phyloP scores from a whole-genome alignment of 2,329 filamentous ascomycete species.

The Teratosphaeria epicoccoides region DNA sequence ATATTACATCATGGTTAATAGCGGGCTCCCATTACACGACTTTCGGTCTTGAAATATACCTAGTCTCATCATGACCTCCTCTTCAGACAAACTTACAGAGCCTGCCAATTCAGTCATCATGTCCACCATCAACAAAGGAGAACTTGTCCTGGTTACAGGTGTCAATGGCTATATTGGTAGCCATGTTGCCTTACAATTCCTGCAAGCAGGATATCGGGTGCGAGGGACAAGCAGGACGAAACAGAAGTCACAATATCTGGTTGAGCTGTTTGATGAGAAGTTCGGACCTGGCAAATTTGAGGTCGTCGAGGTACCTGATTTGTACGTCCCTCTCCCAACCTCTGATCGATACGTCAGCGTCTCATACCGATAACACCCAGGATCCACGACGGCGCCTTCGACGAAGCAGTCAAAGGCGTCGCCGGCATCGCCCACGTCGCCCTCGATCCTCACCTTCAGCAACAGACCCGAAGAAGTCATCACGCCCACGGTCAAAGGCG shows the following conservation, averaged over 20 bases:
- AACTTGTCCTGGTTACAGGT: constrained; percentile 21
- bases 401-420: constrained; percentile 21
- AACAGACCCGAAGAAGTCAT: constrained; percentile 34
- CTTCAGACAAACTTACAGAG: not conserved
- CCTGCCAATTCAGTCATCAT: constrained; percentile 7
- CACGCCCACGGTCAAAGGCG: constrained; percentile 24
- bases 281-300: constrained; percentile 27
- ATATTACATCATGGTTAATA: not conserved
- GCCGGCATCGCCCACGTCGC: constrained; percentile 38
- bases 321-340: constrained; percentile 2
- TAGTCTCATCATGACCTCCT: not conserved
- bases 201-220: constrained; percentile 20
- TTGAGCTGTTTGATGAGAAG: constrained; percentile 14
- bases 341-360: not conserved
- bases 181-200: constrained; percentile 18
- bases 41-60: not conserved
- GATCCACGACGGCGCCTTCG: constrained; percentile 10
- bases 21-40: not conserved
- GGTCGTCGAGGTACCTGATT: constrained; percentile 21
- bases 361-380: not conserved
- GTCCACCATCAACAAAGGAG: constrained; percentile 14
- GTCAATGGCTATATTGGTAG: constrained; percentile 19
- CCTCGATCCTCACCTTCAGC: constrained; percentile 29
- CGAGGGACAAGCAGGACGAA: constrained; percentile 16
- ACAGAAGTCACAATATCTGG: constrained; percentile 14